A percentile compares a stretch with the other conserved stretches of the same genome.
phyloP scores from a whole-genome alignment of 2,329 filamentous ascomycete genomes.

The Colletotrichum sidae region DNA sequence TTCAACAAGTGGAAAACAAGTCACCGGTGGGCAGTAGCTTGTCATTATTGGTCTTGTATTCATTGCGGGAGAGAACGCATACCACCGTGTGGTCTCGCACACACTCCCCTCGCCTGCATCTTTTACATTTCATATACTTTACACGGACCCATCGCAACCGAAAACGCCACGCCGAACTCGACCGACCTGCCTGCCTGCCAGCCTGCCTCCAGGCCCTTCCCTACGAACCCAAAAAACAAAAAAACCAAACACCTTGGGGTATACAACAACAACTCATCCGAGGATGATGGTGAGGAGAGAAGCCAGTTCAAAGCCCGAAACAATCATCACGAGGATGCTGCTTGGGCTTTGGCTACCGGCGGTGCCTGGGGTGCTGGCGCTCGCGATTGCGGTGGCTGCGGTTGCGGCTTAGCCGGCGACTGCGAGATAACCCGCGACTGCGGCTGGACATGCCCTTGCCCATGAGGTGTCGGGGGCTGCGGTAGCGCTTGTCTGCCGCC shows the following conservation, averaged over 20 bases:
- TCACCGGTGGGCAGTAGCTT: background rate
- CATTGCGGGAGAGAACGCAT: conserved; percentile 21
- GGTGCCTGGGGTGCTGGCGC: conserved; percentile 21
- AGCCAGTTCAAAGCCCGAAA: background rate
- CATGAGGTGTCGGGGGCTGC: conserved; percentile 35
- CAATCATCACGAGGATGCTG: conserved; percentile 20
- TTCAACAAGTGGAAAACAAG: too few species aligned
- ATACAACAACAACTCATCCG: conserved; percentile 37
- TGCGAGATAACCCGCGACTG: conserved; percentile 17
- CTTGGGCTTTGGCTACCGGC: conserved; percentile 27
- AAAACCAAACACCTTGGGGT: conserved; percentile 30
- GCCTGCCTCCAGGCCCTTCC: conserved; percentile 24
- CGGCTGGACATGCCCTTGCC: conserved; percentile 25
- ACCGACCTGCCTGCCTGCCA: conserved; percentile 30
- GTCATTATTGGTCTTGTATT: conserved; percentile 31
- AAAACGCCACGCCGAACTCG: conserved; percentile 35
- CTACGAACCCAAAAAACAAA: conserved; percentile 32
- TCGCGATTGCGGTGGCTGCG: conserved; percentile 43
- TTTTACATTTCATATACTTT: conserved; percentile 32
- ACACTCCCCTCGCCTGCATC: conserved; percentile 19
- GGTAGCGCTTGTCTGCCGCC: conserved; percentile 39
- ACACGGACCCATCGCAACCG: conserved; percentile 26
- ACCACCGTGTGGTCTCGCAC: conserved; percentile 3
- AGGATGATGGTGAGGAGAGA: conserved; percentile 27
- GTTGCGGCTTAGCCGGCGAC: conserved; percentile 34